These are phyloP conservation scores for Amoeboaphelidium protococcarum DNA, from an alignment of 371 early-diverging fungal species.

Conservation along the genomic window DNA sequence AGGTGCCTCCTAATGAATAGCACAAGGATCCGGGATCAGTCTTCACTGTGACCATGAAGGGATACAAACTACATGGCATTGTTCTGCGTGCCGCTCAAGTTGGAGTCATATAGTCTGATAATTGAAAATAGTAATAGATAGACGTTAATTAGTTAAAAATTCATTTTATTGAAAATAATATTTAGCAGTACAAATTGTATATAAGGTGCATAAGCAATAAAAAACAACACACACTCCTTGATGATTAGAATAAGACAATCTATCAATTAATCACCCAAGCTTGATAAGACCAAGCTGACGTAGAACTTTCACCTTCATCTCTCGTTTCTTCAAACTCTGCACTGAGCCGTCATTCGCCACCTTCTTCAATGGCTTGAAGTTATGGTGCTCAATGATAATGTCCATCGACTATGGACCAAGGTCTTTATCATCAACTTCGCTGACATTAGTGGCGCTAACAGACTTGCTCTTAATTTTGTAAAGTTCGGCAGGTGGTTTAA, in stretches of 20 bases:
- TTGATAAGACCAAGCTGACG: background rate
- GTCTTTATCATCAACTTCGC: background rate
- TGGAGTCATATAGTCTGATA: too few relatives aligned
- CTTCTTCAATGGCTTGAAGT: background rate
- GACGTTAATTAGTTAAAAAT: too few relatives aligned
- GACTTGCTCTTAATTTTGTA: too few relatives aligned
- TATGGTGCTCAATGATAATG: too few relatives aligned
- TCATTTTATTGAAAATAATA: too few relatives aligned
- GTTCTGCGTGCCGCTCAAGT: constrained; percentile 88
- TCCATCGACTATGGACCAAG: background rate
- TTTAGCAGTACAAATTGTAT: too few relatives aligned
- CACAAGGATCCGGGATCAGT: constrained; percentile 60
- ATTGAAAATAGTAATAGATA: too few relatives aligned
- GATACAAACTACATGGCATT: constrained; percentile 68
- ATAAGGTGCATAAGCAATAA: too few relatives aligned
- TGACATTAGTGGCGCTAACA: background rate
- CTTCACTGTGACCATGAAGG: constrained; percentile 62
- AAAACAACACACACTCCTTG: too few relatives aligned
- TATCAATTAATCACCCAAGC: too few relatives aligned
- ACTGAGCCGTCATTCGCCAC: background rate
- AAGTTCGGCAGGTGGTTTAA: too few relatives aligned
- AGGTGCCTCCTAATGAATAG: constrained; percentile 43
- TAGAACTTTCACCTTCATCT: background rate
- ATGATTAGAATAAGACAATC: too few relatives aligned
- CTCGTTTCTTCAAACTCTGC: background rate